These are phyloP conservation scores for Umbelopsis isabellina DNA, from an alignment of 192 early-diverging fungal genomes.

Conservation along the genomic window DNA sequence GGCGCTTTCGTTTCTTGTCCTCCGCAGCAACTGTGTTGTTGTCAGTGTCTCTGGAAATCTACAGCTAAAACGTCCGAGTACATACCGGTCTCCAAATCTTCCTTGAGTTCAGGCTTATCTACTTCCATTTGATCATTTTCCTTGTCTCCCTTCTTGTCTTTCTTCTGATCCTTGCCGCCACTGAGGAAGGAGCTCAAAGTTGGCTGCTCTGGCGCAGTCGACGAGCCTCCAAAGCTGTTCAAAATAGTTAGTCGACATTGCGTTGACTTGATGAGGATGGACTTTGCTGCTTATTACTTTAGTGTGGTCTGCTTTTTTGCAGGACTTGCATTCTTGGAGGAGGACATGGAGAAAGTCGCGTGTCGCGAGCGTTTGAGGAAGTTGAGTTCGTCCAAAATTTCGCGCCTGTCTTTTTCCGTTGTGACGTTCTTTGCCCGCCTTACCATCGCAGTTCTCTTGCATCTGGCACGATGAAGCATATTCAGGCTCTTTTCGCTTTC, in stretches of 20 bases:
- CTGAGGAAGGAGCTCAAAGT: neutral
- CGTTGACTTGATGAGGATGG: neutral
- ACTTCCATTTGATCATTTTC: conserved; percentile 20
- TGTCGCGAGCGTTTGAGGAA: neutral
- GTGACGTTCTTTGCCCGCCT: neutral
- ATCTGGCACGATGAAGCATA: conserved; percentile 1
- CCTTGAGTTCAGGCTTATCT: conserved; percentile 19
- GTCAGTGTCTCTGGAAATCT: neutral
- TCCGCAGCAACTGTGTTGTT: conserved; percentile 6
- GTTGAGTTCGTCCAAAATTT: neutral
- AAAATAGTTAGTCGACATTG: neutral
- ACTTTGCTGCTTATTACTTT: neutral
- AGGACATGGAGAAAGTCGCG: neutral
- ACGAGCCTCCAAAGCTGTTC: neutral
- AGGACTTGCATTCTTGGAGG: conserved; percentile 19
- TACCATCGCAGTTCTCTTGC: neutral
- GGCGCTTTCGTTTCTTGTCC: conserved; percentile 33
- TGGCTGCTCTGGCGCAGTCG: conserved; percentile 9
- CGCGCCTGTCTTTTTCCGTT: too few relatives aligned
- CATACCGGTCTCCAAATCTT: neutral
- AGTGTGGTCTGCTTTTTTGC: neutral
- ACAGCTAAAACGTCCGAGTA: neutral
- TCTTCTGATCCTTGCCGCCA: neutral
- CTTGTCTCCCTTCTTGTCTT: neutral
- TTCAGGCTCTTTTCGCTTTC: neutral